phyloP scores from a whole-genome alignment of 257 asterid species.

The Solanum infundibuliforme region DNA sequence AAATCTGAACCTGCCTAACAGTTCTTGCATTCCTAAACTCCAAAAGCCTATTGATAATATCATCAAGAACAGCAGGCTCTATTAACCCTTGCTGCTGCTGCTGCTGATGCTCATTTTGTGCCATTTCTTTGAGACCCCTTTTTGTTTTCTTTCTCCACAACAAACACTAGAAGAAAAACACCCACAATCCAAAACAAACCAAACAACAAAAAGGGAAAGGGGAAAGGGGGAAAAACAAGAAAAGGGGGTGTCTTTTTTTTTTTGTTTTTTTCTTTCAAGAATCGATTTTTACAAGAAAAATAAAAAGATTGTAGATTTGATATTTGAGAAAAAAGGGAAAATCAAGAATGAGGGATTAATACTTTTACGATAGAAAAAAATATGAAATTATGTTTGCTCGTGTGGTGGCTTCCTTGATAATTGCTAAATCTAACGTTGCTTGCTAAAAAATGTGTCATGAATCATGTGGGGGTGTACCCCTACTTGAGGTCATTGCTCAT shows the following conservation, averaged over 20 bases:
- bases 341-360: neutral
- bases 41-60: constrained; percentile 69
- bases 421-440: neutral
- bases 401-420: neutral
- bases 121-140: constrained; percentile 16
- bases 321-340: neutral
- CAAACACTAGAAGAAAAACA: neutral
- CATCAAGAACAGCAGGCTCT: constrained; percentile 70
- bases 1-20: constrained; percentile 79
- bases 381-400: neutral
- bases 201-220: neutral
- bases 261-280: neutral
- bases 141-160: constrained; percentile 3
- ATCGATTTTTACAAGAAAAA: neutral
- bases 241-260: neutral
- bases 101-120: constrained; percentile 25
- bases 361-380: neutral
- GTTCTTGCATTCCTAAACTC: constrained; percentile 74
- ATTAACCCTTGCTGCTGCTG: constrained; percentile 34
- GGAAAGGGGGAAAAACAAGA: neutral
- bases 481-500: neutral
- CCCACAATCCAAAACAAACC: neutral
- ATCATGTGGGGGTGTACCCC: neutral
- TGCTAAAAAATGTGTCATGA: neutral
- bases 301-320: neutral